Base-by-base conservation (phyloP, 805 yeast genomes). In the Ascoidea rubescens region DNA sequence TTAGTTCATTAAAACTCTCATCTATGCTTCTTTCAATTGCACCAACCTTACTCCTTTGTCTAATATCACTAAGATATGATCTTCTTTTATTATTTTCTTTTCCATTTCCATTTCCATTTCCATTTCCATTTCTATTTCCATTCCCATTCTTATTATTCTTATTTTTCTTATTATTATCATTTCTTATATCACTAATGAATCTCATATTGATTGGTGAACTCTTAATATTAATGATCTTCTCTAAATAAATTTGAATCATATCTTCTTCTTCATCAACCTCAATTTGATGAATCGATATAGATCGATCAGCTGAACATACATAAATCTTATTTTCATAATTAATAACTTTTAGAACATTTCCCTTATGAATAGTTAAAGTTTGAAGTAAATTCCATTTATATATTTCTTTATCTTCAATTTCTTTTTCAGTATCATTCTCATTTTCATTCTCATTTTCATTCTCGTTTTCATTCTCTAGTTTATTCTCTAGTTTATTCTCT, bases 271-370 rank as follows among this genome's bases (percentile, higher is more conserved):
- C 63, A 2, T 58, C 63, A 10, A 57, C 51, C 2, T 57, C 59
- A 14, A 62, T 59, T 48, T 63, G 67, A 62, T 81, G 85, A 5
- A 81, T 62, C 0, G 84, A 73, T 0, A 82, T 60, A 0, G 82
- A 75, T 54, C 87, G 65, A 62, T 83, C 88, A 1, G 81, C 70
- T 0, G 88, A 80, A 48, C 82, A 73, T 1, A 78, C 79, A 52
- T 70, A 71, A 3, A 82, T 59, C 14, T 66, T 64, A 33, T 59
- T 52, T 7, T 57, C 53, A 4, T 57, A 49, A 47, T 64, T 67
- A 2, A 62, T 53, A 1, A 78, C 58, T 33, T 70, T 69, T 7
- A 71, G 51, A 10, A 80, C 61, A 58, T 75, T 79, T 0, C 79
- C 84, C 51, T 73, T 77, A 57, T 79, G 87, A 5, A 72, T 66